These are phyloP conservation scores for Garcia nutans DNA, from an alignment of 345 rosid genomes.

Conservation along the genomic window DNA sequence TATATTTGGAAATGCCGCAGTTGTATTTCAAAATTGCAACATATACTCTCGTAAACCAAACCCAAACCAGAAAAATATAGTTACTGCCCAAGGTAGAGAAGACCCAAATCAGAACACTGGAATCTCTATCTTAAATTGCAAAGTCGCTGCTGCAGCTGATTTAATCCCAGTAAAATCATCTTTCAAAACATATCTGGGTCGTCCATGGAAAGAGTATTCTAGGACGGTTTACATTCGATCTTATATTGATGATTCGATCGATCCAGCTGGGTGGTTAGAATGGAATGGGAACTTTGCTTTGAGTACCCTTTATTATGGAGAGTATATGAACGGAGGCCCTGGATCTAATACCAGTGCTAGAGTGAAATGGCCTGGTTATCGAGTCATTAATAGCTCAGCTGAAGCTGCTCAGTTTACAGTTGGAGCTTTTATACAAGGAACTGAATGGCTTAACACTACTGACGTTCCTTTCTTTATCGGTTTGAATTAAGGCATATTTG, in stretches of 20 bases:
- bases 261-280: conserved; percentile 77
- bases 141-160: conserved; percentile 62
- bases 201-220: conserved; percentile 78
- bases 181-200: conserved; percentile 59
- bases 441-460: conserved; percentile 63
- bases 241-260: conserved; percentile 55
- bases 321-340: conserved; percentile 65
- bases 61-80: conserved; percentile 45
- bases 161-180: conserved; percentile 47
- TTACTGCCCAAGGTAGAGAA: conserved; percentile 75
- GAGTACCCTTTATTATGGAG: conserved; percentile 64
- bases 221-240: conserved; percentile 60
- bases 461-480: conserved; percentile 41
- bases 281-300: conserved; percentile 54
- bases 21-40: conserved; percentile 62
- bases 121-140: conserved; percentile 58
- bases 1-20: conserved; percentile 74
- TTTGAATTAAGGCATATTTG: conserved; percentile 15
- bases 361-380: conserved; percentile 75
- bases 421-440: conserved; percentile 54
- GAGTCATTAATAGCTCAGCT: conserved; percentile 36
- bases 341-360: conserved; percentile 63
- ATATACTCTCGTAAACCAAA: conserved; percentile 73
- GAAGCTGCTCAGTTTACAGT: conserved; percentile 67
- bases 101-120: conserved; percentile 61